Evolutionary conservation across 2,329 filamentous ascomycete genomes (phyloP).

Genomic region (Cadophora sp.): DNA sequence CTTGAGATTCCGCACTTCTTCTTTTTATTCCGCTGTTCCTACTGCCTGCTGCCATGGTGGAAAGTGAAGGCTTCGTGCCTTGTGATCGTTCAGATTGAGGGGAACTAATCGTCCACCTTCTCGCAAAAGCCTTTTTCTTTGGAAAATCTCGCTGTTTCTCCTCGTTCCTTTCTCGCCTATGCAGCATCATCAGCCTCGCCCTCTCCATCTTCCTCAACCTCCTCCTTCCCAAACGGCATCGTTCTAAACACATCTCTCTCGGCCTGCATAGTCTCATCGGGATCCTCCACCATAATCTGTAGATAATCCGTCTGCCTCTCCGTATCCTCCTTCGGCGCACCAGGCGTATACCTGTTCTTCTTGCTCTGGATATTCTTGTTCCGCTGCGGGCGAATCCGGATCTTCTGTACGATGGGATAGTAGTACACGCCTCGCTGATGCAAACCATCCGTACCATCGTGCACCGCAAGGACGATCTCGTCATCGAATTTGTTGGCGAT

Average conservation of each 20-base stretch:
- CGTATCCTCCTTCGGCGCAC: slow-evolving; percentile 51
- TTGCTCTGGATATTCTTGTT: slow-evolving; percentile 66
- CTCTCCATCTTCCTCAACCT: slow-evolving; percentile 35
- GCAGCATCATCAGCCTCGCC: slow-evolving; percentile 10
- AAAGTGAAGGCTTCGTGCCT: too few relatives aligned
- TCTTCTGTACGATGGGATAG: slow-evolving; percentile 72
- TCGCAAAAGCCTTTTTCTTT: neutral
- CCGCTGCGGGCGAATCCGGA: slow-evolving; percentile 66
- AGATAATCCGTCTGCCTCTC: slow-evolving; percentile 53
- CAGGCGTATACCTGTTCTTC: slow-evolving; percentile 29
- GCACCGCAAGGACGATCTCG: slow-evolving; percentile 66
- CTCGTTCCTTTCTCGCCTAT: slow-evolving; percentile 8
- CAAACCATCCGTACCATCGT: slow-evolving; percentile 58
- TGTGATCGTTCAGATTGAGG: neutral
- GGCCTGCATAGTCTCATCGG: slow-evolving; percentile 59
- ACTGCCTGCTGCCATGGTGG: too few relatives aligned
- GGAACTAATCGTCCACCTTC: neutral
- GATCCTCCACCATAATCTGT: slow-evolving; percentile 62
- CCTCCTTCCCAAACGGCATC: slow-evolving; percentile 37
- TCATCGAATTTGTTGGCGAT: slow-evolving; percentile 69
- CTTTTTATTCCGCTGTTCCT: neutral
- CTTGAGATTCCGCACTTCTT: neutral
- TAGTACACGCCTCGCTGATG: slow-evolving; percentile 68
- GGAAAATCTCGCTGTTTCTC: neutral
- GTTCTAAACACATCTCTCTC: slow-evolving; percentile 59